Percentiles rank a stretch among this genome's conserved stretches.
Conservation (phyloP, 1,284 basidiomycete species). For the Pascua sp. region DNA sequence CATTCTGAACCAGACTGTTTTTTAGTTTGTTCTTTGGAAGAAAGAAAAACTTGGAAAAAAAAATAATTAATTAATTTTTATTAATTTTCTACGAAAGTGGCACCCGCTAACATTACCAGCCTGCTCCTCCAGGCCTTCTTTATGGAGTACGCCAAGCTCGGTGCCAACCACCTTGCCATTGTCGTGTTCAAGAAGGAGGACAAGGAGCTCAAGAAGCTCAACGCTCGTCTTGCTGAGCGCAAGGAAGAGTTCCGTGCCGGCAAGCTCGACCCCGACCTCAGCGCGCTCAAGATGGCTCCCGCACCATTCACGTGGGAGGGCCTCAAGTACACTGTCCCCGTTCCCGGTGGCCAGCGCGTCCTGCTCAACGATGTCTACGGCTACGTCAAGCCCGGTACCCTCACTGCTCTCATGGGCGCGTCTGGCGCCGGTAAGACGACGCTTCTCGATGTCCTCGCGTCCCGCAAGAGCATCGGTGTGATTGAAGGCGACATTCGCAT, state of each 20-base stretch:
- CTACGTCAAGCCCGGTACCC: conserved; percentile 57
- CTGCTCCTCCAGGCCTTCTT: conserved; percentile 51
- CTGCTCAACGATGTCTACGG: conserved; percentile 57
- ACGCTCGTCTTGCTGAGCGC: conserved; percentile 59
- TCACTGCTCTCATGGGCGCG: conserved; percentile 61
- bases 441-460: conserved; percentile 56
- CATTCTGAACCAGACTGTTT: conserved; percentile 4
- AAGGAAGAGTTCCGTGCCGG: conserved; percentile 52
- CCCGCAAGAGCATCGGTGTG: conserved; percentile 55
- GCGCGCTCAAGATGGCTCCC: conserved; percentile 44
- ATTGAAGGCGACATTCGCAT: conserved; percentile 53
- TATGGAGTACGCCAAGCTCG: conserved; percentile 45
- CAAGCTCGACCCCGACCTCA: conserved; percentile 47
- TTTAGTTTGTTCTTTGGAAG: too few species aligned
- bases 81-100: too few species aligned
- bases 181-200: conserved; percentile 70
- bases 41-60: too few species aligned
- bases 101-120: neutral
- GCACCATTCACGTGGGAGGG: conserved; percentile 53
- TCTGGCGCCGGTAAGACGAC: conserved; percentile 58
- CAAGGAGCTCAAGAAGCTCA: conserved; percentile 63
- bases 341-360: conserved; percentile 53
- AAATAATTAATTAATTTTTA: too few species aligned
- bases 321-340: conserved; percentile 53
- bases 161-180: conserved; percentile 45